These are phyloP conservation scores for Aphanomyces astaci DNA, from an alignment of 352 stramenopile species.

Conservation along the genomic window DNA sequence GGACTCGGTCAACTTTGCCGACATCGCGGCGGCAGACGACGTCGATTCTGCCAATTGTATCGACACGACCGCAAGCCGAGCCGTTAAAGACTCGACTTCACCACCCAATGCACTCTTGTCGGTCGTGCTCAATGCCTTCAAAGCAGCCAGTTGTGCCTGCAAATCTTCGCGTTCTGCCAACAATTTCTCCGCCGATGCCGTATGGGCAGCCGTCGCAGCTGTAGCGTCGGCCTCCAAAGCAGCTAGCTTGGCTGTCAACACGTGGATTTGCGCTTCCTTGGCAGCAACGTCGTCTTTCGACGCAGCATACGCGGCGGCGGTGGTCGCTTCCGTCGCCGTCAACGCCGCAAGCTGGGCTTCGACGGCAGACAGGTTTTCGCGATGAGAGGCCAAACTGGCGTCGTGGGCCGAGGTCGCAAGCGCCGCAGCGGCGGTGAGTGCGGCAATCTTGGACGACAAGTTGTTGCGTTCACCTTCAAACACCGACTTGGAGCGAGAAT, in stretches of 20 bases:
- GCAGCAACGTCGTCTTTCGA: not conserved
- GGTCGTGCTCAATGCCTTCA: not conserved
- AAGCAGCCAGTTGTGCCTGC: not conserved
- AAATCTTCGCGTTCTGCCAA: not conserved
- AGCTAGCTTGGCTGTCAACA: not conserved
- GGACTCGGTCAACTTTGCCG: not conserved
- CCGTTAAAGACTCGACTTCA: not conserved
- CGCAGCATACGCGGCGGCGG: not conserved
- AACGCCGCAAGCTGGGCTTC: conserved; percentile 3
- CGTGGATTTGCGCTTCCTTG: conserved; percentile 9
- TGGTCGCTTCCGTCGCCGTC: not conserved
- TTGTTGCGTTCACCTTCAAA: conserved; percentile 10
- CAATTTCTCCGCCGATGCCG: not conserved
- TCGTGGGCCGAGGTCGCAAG: not conserved
- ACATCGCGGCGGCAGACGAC: not conserved
- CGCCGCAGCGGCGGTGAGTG: not conserved
- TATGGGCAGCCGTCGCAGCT: conserved; percentile 6
- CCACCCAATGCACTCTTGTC: not conserved
- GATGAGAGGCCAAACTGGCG: not conserved
- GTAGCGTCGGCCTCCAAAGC: conserved; percentile 9
- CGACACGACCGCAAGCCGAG: not conserved
- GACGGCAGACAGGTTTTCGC: not conserved
- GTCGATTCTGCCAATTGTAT: not conserved
- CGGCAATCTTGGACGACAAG: not conserved
- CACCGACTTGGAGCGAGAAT: not conserved